Evolutionary conservation across 305 asterid species (phyloP), one percentile per base, ranked within the genome.

Genomic region (Solanum hybrid): DNA sequence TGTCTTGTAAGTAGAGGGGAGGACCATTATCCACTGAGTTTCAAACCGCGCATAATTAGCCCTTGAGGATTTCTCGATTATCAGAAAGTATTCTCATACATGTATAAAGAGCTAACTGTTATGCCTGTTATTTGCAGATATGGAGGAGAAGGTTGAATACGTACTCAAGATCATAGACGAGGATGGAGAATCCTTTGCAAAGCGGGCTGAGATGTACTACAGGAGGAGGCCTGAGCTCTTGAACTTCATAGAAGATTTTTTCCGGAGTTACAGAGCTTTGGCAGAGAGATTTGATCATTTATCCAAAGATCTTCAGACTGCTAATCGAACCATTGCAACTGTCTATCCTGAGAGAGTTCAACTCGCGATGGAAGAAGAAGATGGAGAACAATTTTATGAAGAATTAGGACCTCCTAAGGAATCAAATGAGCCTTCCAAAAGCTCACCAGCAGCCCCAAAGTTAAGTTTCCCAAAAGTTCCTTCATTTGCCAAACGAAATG

Each of bases 161-260:
- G 91, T 92, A 90, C 94, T 93, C 22, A 89, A 89, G 66, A 91
- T 93, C 89, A 90, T 93, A 36, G 91, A 92, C 10, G 94, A 93
- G 80, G 95, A 92, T 88, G 95, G 93, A 29, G 95, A 92, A 79
- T 90, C 95, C 85, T 93, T 93, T 88, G 90, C 90, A 82, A 89
- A 91, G 35, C 88, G 93, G 22, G 95, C 94, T 51, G 95, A 93
- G 90, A 93, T 93, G 95, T 93, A 92, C 89, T 93, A 93, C 80
- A 88, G 91, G 86, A 89, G 91, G 88, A 88, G 95, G 89, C 95
- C 94, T 2, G 95, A 93, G 89, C 89, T 93, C 29, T 87, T 93
- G 79, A 91, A 91, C 90, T 92, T 91, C 31, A 92, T 93, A 60
- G 94, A 93, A 90, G 95, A 93, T 86, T 91, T 93, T 29, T 92